Evolutionary conservation across 2,329 filamentous ascomycete genomes (phyloP), one percentile per base, ranked within the genome.

Genomic region (Lasiodiplodia theobromae): DNA sequence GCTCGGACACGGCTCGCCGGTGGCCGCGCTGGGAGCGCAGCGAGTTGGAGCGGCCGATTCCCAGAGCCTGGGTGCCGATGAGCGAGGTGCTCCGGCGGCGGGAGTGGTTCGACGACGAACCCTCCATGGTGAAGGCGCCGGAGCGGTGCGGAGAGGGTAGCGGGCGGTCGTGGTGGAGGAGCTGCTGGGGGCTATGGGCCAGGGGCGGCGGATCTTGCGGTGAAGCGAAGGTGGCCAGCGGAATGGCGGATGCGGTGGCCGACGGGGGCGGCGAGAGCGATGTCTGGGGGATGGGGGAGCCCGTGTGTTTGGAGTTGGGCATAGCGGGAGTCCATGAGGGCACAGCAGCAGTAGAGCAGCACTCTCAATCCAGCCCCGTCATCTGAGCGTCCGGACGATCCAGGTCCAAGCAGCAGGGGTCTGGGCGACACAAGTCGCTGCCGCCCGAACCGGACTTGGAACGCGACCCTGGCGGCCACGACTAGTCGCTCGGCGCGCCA

Each of bases 21-120:
- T 68, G 66, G 49, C 66, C 58, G 23, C 58, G 57, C 53, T 63
- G 57, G 21, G 66, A 62, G 23, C 53, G 37, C 57, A 64, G 58
- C 34, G 66, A 68, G 66, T 64, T 64, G 57, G 66, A 68, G 49
- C 66, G 66, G 37, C 66, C 66, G 31, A 68, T 40, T 10, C 53
- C 38, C 14, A 49, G 40, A 40, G 23, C 52, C 16, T 64, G 60
- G 37, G 54, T 40, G 49, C 57, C 47, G 31, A 64, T 54, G 38
- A 64, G 53, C 49, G 66, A 68, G 57, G 66, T 68, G 56, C 57
- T 63, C 58, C 66, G 49, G 47, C 66, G 66, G 47, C 66, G 66
- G 34, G 66, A 68, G 66, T 68, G 66, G 54, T 62, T 67, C 60
- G 47, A 23, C 60, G 60, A 64, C 16, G 60, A 64, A 64, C 60